phyloP scores from a whole-genome alignment of 192 early-diverging fungal genomes.

The Geosiphon pyriformis region DNA sequence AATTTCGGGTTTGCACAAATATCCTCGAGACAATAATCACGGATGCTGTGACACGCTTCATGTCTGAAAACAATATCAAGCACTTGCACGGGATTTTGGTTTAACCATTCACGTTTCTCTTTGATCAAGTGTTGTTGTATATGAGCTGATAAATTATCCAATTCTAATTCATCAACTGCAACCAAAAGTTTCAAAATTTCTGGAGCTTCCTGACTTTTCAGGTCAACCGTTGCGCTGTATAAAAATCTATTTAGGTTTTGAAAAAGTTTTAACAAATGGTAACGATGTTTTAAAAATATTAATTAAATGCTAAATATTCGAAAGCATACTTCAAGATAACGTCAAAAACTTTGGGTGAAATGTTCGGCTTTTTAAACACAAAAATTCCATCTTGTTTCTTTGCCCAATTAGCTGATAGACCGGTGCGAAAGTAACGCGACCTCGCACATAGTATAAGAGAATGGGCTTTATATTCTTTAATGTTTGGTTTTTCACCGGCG shows the following conservation, averaged over 20 bases:
- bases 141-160: constrained; percentile 1
- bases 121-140: no score
- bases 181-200: constrained; percentile 12
- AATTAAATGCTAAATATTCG: no score
- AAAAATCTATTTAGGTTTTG: no score
- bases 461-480: constrained; percentile 8
- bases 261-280: constrained; percentile 1
- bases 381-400: constrained; percentile 16
- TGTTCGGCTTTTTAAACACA: constrained; percentile 19
- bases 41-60: no score
- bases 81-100: no score
- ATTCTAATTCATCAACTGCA: constrained; percentile 18
- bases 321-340: constrained; percentile 7
- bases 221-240: constrained; percentile 10
- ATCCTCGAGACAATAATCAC: no score
- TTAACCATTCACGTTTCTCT: no score
- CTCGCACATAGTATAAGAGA: constrained; percentile 1
- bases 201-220: background rate
- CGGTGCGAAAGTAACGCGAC: constrained; percentile 14
- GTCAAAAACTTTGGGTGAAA: constrained; percentile 8
- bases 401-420: constrained; percentile 7
- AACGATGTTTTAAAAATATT: background rate
- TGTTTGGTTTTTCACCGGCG: constrained; percentile 12
- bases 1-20: no score
- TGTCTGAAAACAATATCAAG: no score